Conservation (phyloP, 331 rosid genomes). For the Spiraea crenata region DNA sequence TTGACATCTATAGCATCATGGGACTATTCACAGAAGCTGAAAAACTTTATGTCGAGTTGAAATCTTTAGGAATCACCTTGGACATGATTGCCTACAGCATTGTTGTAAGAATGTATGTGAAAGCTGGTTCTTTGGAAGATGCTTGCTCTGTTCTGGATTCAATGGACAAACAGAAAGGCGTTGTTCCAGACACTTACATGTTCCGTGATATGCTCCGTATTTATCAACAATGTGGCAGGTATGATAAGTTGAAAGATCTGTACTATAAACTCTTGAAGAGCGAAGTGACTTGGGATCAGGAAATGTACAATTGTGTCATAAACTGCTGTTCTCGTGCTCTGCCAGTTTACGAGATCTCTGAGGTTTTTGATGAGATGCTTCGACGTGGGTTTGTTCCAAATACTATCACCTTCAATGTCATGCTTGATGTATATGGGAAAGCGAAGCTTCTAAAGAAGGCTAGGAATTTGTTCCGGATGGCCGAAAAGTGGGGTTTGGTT, state of each 20-base stretch:
- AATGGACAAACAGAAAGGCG: slow-evolving; percentile 55
- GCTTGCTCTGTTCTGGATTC: slow-evolving; percentile 79
- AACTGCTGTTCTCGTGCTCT: slow-evolving; percentile 85
- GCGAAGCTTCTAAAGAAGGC: slow-evolving; percentile 82
- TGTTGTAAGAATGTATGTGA: slow-evolving; percentile 78
- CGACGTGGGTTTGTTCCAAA: slow-evolving; percentile 59
- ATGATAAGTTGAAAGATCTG: slow-evolving; percentile 49
- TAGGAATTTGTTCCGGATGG: slow-evolving; percentile 57
- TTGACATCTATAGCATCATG: slow-evolving; percentile 66
- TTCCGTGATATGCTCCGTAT: slow-evolving; percentile 70
- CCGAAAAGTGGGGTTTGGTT: slow-evolving; percentile 69
- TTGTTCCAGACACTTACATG: slow-evolving; percentile 69
- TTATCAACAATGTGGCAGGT: slow-evolving; percentile 67
- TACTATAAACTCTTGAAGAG: slow-evolving; percentile 65
- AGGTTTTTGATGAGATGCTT: slow-evolving; percentile 82
- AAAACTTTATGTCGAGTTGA: slow-evolving; percentile 55
- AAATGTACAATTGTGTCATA: slow-evolving; percentile 69
- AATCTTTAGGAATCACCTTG: slow-evolving; percentile 49
- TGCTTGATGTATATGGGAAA: slow-evolving; percentile 81
- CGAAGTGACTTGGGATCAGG: slow-evolving; percentile 68
- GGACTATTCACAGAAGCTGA: slow-evolving; percentile 62
- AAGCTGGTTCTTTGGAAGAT: slow-evolving; percentile 68
- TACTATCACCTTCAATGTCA: slow-evolving; percentile 68
- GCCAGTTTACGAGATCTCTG: slow-evolving; percentile 77
- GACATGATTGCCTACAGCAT: slow-evolving; percentile 75